phyloP scores from a whole-genome alignment of 2,329 filamentous ascomycete genomes.

The Hymenoscyphus linearis region DNA sequence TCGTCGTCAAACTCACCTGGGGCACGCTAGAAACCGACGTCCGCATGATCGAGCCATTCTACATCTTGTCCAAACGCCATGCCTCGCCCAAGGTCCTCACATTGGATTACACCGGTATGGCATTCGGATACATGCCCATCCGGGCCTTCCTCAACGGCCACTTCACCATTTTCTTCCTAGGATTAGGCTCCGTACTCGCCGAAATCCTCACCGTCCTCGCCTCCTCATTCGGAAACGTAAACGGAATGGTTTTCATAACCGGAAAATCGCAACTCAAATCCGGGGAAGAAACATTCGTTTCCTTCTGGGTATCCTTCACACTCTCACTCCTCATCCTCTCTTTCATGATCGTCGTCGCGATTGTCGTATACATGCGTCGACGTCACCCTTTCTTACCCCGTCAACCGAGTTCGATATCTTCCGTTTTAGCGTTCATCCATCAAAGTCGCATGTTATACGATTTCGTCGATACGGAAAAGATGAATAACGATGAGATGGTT shows the following conservation, averaged over 20 bases:
- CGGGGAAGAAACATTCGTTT: conserved; percentile 55
- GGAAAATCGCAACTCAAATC: conserved; percentile 34
- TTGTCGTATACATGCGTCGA: conserved; percentile 55
- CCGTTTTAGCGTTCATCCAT: conserved; percentile 71
- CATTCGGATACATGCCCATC: conserved; percentile 60
- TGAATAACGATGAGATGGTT: conserved; percentile 55
- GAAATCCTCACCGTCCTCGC: conserved; percentile 69
- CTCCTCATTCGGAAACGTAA: conserved; percentile 59
- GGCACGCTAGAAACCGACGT: conserved; percentile 62
- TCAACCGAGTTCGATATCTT: conserved; percentile 73
- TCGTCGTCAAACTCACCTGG: conserved; percentile 64
- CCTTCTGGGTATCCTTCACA: conserved; percentile 61
- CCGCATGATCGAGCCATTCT: conserved; percentile 71
- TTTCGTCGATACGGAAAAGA: conserved; percentile 62
- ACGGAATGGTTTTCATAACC: conserved; percentile 53
- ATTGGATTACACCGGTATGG: conserved; percentile 68
- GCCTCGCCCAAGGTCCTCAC: conserved; percentile 61
- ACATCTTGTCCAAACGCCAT: conserved; percentile 60
- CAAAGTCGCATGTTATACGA: conserved; percentile 74
- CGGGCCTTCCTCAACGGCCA: conserved; percentile 59
- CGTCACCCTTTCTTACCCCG: conserved; percentile 68
- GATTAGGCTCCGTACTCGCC: conserved; percentile 64
- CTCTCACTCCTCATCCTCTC: conserved; percentile 58
- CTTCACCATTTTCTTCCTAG: conserved; percentile 61
- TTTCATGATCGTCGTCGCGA: conserved; percentile 51